A percentile compares a stretch with the other conserved stretches of the same genome.
Evolutionary conservation across 2,329 filamentous ascomycete species (phyloP).

Genomic region (Rutstroemia sp.): DNA sequence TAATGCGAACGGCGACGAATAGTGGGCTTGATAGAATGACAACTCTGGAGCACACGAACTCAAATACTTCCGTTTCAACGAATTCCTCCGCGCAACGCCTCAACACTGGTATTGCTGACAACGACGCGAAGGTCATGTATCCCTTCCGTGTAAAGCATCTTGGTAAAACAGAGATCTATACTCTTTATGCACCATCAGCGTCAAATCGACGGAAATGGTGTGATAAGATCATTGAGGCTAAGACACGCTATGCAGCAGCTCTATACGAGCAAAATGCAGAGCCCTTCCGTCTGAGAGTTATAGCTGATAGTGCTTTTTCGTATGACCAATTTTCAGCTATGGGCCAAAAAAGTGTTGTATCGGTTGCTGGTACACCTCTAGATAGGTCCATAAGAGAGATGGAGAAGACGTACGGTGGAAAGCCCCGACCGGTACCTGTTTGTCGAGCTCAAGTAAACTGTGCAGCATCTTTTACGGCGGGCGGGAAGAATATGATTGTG

Average conservation of each 20-base stretch:
- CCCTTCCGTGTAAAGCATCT: slow-evolving; percentile 95
- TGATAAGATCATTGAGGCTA: slow-evolving; percentile 86
- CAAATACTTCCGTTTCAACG: slow-evolving; percentile 57
- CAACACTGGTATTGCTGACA: slow-evolving; percentile 39
- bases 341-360: slow-evolving; percentile 56
- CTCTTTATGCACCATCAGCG: slow-evolving; percentile 72
- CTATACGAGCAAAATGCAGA: slow-evolving; percentile 90
- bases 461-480: slow-evolving; percentile 79
- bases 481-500: slow-evolving; percentile 80
- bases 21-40: slow-evolving; percentile 33
- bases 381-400: slow-evolving; percentile 86
- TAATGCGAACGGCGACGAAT: slow-evolving; percentile 31
- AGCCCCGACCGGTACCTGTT: slow-evolving; percentile 65
- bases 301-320: slow-evolving; percentile 86
- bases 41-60: slow-evolving; percentile 62
- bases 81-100: slow-evolving; percentile 37
- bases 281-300: slow-evolving; percentile 83
- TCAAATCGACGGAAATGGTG: slow-evolving; percentile 83
- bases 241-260: slow-evolving; percentile 85
- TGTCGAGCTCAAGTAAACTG: slow-evolving; percentile 87
- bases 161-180: slow-evolving; percentile 80
- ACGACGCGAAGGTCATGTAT: slow-evolving; percentile 53
- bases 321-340: slow-evolving; percentile 58
- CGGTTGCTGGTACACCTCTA: slow-evolving; percentile 83
- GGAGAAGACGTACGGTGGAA: slow-evolving; percentile 67